Evolutionary conservation across 129 eudicot genomes (phyloP).

Genomic region (Flaveria robusta): DNA sequence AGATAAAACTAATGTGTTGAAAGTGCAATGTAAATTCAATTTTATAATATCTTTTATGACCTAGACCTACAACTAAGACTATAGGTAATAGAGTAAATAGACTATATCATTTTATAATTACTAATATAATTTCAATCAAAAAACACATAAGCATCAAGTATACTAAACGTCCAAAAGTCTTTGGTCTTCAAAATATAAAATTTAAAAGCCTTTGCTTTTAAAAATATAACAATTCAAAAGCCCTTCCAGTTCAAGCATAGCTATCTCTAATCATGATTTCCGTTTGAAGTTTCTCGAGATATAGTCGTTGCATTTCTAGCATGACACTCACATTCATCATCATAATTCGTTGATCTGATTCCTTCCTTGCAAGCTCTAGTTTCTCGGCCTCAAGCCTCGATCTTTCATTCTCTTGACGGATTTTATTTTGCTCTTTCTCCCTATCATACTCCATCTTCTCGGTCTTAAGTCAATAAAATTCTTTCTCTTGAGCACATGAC

Average conservation of each 20-base stretch:
- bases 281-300: neutral
- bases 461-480: neutral
- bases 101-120: too few species aligned
- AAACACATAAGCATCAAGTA: too few species aligned
- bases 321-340: neutral
- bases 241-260: neutral
- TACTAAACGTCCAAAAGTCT: too few species aligned
- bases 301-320: neutral
- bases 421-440: neutral
- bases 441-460: neutral
- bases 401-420: neutral
- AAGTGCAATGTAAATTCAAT: too few species aligned
- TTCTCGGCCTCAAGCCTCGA: neutral
- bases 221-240: too few species aligned
- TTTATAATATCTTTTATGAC: too few species aligned
- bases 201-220: too few species aligned
- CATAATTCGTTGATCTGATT: neutral
- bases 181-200: too few species aligned
- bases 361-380: neutral
- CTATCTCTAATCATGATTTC: neutral
- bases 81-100: too few species aligned
- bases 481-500: neutral
- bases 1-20: too few species aligned
- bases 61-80: too few species aligned
- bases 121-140: too few species aligned